phyloP scores from a whole-genome alignment of 2,329 filamentous ascomycete genomes.

The Acrocalymma vagum region DNA sequence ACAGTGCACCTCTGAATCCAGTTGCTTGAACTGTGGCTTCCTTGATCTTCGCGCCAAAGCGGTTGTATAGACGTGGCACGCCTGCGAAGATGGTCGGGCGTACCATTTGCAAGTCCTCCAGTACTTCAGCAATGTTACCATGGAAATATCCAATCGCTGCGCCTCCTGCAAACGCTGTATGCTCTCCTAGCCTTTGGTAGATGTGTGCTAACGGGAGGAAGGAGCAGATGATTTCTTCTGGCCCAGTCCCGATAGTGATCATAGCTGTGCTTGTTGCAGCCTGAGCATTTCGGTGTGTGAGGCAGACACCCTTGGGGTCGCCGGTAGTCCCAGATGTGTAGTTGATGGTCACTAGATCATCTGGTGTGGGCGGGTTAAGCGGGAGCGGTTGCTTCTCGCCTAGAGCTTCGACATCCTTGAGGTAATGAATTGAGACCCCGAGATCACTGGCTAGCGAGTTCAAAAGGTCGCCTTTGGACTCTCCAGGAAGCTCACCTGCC shows the following conservation, averaged over 20 bases:
- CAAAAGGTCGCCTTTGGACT: conserved; percentile 82
- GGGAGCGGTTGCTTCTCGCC: conserved; percentile 75
- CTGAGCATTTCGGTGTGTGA: conserved; percentile 84
- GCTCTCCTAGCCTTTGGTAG: conserved; percentile 85
- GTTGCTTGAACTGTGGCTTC: conserved; percentile 79
- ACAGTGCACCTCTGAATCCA: conserved; percentile 82
- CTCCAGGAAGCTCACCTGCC: conserved; percentile 76
- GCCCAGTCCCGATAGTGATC: conserved; percentile 59
- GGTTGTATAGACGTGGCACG: conserved; percentile 90
- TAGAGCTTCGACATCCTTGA: conserved; percentile 82
- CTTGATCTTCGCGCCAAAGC: conserved; percentile 85
- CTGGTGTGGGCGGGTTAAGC: conserved; percentile 74
- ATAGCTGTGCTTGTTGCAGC: conserved; percentile 73
- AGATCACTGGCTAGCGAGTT: conserved; percentile 76
- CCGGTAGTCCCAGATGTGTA: conserved; percentile 90
- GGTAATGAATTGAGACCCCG: conserved; percentile 80
- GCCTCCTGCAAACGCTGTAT: conserved; percentile 75
- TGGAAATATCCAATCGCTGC: conserved; percentile 90
- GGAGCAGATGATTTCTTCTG: conserved; percentile 75
- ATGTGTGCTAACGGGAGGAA: conserved; percentile 96
- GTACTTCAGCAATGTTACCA: conserved; percentile 83
- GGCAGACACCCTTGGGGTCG: conserved; percentile 80
- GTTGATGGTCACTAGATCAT: conserved; percentile 88
- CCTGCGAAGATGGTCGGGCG: conserved; percentile 85
- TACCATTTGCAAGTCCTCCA: conserved; percentile 90